Conservation (phyloP, 331 rosid species). For the Stylosanthes scabra region DNA sequence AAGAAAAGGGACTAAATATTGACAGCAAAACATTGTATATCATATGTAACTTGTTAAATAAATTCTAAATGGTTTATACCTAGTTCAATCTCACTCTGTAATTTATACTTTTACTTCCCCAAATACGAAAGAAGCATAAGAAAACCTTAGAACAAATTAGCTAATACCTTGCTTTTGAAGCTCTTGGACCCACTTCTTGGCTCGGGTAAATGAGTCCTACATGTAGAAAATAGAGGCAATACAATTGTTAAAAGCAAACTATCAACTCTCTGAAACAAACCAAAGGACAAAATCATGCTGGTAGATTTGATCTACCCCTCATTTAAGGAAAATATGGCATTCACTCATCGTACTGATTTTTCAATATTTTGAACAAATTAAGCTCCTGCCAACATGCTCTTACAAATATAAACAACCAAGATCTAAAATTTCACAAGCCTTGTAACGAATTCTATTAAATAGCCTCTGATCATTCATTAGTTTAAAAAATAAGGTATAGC, state of each 20-base stretch:
- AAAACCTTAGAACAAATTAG: slow-evolving; percentile 32
- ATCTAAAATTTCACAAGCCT: slow-evolving; percentile 11
- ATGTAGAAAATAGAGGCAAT: slow-evolving; percentile 6
- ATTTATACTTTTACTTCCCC: slow-evolving; percentile 11
- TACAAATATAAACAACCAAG: slow-evolving; percentile 8
- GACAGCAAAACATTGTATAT: slow-evolving; percentile 25
- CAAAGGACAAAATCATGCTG: slow-evolving; percentile 21
- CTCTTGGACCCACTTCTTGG: slow-evolving; percentile 75
- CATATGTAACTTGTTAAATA: slow-evolving; percentile 16
- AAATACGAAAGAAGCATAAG: background rate
- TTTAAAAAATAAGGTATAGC: slow-evolving; percentile 1
- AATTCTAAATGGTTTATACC: slow-evolving; percentile 17
- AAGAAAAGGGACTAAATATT: background rate
- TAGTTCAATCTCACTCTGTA: slow-evolving; percentile 18
- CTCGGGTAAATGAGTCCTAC: slow-evolving; percentile 64
- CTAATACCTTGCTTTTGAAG: slow-evolving; percentile 73
- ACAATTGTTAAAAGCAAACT: slow-evolving; percentile 10
- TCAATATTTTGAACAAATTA: slow-evolving; percentile 23
- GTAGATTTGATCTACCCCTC: slow-evolving; percentile 15
- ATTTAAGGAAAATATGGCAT: background rate
- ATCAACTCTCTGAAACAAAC: slow-evolving; percentile 11
- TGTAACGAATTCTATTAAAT: background rate
- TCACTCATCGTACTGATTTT: slow-evolving; percentile 5
- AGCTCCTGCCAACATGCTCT: background rate
- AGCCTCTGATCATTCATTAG: background rate